phyloP scores from a whole-genome alignment of 2,329 filamentous ascomycete genomes.

The Pseudocercospora fuligena region DNA sequence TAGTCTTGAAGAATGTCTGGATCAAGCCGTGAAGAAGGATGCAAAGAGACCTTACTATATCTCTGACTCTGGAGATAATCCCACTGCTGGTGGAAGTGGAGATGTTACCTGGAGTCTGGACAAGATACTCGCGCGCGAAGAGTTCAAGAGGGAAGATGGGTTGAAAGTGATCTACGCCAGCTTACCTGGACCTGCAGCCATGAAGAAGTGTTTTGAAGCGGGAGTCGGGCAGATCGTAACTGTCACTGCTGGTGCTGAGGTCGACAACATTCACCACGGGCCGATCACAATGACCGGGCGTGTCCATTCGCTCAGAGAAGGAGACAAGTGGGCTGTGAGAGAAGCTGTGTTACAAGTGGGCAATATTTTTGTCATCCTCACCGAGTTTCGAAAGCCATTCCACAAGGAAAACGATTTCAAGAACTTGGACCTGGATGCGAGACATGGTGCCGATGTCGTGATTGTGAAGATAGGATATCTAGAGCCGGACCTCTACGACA shows the following conservation, averaged over 20 bases:
- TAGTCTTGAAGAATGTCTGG: constrained; percentile 25
- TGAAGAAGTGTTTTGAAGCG: constrained; percentile 21
- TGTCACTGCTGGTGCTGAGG: constrained; percentile 26
- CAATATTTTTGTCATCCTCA: constrained; percentile 30
- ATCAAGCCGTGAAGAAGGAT: constrained; percentile 18
- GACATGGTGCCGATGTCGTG: constrained; percentile 25
- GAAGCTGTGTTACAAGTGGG: constrained; percentile 29
- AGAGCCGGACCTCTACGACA: constrained; percentile 30
- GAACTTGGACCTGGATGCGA: constrained; percentile 23
- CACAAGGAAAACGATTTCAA: constrained; percentile 29
- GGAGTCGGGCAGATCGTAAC: constrained; percentile 24
- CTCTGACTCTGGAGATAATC: constrained; percentile 33
- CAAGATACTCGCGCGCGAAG: constrained; percentile 18
- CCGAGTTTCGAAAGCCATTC: constrained; percentile 31
- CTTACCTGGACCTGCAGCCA: constrained; percentile 26
- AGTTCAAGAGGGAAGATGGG: constrained; percentile 8
- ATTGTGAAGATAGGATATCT: constrained; percentile 33
- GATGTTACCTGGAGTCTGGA: constrained; percentile 30
- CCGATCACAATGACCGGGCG: constrained; percentile 28
- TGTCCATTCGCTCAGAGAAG: constrained; percentile 23
- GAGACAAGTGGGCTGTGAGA: constrained; percentile 22
- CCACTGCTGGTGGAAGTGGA: constrained; percentile 29
- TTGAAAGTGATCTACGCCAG: constrained; percentile 30
- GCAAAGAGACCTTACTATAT: constrained; percentile 28
- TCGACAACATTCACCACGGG: constrained; percentile 26